Evolutionary conservation across 73 alveolate species (phyloP).

Genomic region (Tetrahymena elliotti): DNA sequence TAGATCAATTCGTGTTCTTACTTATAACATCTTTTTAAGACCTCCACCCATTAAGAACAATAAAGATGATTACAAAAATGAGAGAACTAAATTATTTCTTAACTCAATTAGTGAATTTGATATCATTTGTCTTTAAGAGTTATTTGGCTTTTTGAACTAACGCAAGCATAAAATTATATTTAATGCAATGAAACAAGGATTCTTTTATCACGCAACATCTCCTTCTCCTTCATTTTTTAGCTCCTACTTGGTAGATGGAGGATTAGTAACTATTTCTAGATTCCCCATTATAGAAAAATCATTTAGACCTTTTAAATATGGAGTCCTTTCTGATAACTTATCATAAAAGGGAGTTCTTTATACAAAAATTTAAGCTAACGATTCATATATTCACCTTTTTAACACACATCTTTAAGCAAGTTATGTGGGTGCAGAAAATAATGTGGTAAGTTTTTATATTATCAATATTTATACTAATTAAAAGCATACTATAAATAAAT

Average conservation of each 20-base stretch:
- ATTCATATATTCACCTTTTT: slow-evolving; percentile 62
- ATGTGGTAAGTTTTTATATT: slow-evolving; percentile 5
- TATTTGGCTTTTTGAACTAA: slow-evolving; percentile 68
- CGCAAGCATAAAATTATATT: slow-evolving; percentile 65
- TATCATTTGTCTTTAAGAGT: slow-evolving; percentile 84
- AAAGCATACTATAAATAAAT: not conserved
- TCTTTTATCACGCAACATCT: slow-evolving; percentile 54
- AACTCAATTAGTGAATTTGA: slow-evolving; percentile 35
- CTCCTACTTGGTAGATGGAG: slow-evolving; percentile 78
- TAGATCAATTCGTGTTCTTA: slow-evolving; percentile 44
- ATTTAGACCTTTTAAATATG: slow-evolving; percentile 59
- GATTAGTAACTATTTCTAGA: slow-evolving; percentile 66
- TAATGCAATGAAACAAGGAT: slow-evolving; percentile 71
- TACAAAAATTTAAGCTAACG: slow-evolving; percentile 60
- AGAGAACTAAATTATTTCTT: slow-evolving; percentile 55
- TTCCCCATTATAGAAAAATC: slow-evolving; percentile 69
- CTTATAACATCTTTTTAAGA: slow-evolving; percentile 79
- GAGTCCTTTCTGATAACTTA: slow-evolving; percentile 67
- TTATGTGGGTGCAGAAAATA: slow-evolving; percentile 49
- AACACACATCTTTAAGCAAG: slow-evolving; percentile 85
- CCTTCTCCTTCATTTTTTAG: slow-evolving; percentile 83
- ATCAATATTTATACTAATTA: not conserved
- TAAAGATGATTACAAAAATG: slow-evolving; percentile 73
- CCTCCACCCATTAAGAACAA: slow-evolving; percentile 86
- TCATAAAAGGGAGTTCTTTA: slow-evolving; percentile 76